Conservation (phyloP, 2,329 filamentous ascomycete genomes). For the Aspergillus neoniger region DNA sequence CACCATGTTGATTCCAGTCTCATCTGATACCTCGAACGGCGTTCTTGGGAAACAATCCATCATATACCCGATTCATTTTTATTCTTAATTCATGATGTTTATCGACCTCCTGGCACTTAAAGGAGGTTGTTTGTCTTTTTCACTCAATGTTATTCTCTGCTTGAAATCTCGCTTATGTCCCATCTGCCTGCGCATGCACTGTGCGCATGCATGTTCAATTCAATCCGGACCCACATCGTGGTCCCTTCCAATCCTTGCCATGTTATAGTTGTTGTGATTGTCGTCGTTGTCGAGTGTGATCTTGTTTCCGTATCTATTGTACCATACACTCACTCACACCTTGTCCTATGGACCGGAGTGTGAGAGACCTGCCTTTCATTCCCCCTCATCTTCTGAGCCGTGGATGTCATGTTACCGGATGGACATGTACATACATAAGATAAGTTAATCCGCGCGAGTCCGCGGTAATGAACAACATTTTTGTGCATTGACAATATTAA, state of each 20-base stretch:
- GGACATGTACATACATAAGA: constrained; percentile 31
- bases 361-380: constrained; percentile 6
- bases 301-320: constrained; percentile 8
- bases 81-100: constrained; percentile 29
- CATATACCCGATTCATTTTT: constrained; percentile 38
- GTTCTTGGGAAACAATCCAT: constrained; percentile 32
- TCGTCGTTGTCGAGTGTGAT: constrained; percentile 3
- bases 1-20: constrained; percentile 12
- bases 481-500: neutral
- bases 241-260: constrained; percentile 4
- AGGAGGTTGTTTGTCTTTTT: constrained; percentile 19
- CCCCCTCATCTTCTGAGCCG: constrained; percentile 1
- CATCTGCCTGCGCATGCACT: constrained; percentile 13
- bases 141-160: neutral
- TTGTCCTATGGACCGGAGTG: neutral
- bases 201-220: constrained; percentile 2
- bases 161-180: constrained; percentile 1
- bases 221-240: neutral
- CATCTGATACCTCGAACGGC: constrained; percentile 26
- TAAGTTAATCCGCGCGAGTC: constrained; percentile 24
- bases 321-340: constrained; percentile 16
- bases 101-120: constrained; percentile 13
- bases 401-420: constrained; percentile 20
- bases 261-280: constrained; percentile 10
- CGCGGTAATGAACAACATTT: constrained; percentile 26